Conservation (phyloP, 371 early-diverging fungal species). For the Rhizomucor pusillus region DNA sequence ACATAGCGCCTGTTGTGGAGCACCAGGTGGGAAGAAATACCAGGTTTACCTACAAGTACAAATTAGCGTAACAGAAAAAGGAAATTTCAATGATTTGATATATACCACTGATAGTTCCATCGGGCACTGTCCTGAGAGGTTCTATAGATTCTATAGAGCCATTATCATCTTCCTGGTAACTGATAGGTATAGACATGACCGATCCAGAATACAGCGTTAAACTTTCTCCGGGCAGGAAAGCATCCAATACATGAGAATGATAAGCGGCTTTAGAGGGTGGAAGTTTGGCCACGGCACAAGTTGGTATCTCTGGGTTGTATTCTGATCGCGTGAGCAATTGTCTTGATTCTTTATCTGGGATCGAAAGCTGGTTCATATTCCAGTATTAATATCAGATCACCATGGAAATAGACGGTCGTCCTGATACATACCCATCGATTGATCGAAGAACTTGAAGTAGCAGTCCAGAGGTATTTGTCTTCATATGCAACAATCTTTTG, state of each 20-base stretch:
- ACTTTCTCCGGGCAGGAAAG: constrained; percentile 36
- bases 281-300: constrained; percentile 38
- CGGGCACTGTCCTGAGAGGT: constrained; percentile 39
- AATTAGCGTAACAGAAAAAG: neutral
- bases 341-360: constrained; percentile 48
- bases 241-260: constrained; percentile 23
- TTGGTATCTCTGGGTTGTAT: constrained; percentile 43
- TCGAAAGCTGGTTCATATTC: constrained; percentile 43
- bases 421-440: constrained; percentile 73
- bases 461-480: constrained; percentile 89
- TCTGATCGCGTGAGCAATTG: constrained; percentile 45
- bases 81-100: neutral
- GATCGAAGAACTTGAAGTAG: constrained; percentile 77
- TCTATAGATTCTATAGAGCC: constrained; percentile 35
- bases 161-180: constrained; percentile 44
- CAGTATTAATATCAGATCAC: no score
- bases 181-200: constrained; percentile 50
- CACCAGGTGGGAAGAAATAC: constrained; percentile 64
- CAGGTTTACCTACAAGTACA: constrained; percentile 52
- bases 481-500: constrained; percentile 70
- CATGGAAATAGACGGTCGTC: neutral
- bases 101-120: constrained; percentile 36
- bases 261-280: constrained; percentile 35
- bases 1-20: constrained; percentile 86
- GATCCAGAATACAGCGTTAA: constrained; percentile 47